A percentile compares a stretch with the other conserved stretches of the same genome.
These are phyloP conservation scores for Neostapfia colusana DNA, from an alignment of 176 grass and related monocot species.

Conservation along the genomic window DNA sequence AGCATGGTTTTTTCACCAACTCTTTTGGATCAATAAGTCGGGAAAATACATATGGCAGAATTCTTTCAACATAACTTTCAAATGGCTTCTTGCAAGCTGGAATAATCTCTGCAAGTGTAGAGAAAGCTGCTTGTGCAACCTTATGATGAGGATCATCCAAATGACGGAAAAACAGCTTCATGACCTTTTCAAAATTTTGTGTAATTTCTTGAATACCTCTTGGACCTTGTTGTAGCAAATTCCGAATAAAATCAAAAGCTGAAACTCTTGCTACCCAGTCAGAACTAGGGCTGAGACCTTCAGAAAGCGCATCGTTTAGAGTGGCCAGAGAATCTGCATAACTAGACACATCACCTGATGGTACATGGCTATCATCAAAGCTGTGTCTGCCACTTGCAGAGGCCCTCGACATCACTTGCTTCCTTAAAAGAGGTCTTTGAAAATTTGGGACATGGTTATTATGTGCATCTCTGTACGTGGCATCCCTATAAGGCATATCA, in stretches of 20 bases:
- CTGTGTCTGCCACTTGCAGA: slow-evolving; percentile 55
- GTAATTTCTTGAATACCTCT: slow-evolving; percentile 84
- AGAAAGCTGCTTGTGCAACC: slow-evolving; percentile 81
- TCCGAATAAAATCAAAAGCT: slow-evolving; percentile 76
- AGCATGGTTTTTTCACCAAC: slow-evolving; percentile 69
- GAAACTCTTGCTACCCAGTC: slow-evolving; percentile 85
- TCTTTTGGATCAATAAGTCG: slow-evolving; percentile 80
- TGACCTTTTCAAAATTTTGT: slow-evolving; percentile 86
- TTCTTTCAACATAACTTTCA: slow-evolving; percentile 78
- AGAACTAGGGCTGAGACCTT: slow-evolving; percentile 77
- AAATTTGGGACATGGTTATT: slow-evolving; percentile 72
- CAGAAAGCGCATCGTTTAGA: slow-evolving; percentile 69
- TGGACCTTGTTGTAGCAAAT: slow-evolving; percentile 78
- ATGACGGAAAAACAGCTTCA: slow-evolving; percentile 82
- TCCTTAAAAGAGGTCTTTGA: slow-evolving; percentile 77
- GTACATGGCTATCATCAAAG: slow-evolving; percentile 60
- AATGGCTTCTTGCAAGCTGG: slow-evolving; percentile 74
- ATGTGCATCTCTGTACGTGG: slow-evolving; percentile 49
- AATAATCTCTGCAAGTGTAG: slow-evolving; percentile 86
- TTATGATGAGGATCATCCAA: slow-evolving; percentile 97
- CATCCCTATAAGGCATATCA: slow-evolving; percentile 65
- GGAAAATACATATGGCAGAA: slow-evolving; percentile 77
- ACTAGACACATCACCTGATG: slow-evolving; percentile 48
- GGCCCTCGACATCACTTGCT: slow-evolving; percentile 71
- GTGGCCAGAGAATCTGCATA: slow-evolving; percentile 64